A percentile compares a stretch with the other conserved stretches of the same genome.
Evolutionary conservation across 192 early-diverging fungal species (phyloP).

Genomic region (Funneliformis mosseae): DNA sequence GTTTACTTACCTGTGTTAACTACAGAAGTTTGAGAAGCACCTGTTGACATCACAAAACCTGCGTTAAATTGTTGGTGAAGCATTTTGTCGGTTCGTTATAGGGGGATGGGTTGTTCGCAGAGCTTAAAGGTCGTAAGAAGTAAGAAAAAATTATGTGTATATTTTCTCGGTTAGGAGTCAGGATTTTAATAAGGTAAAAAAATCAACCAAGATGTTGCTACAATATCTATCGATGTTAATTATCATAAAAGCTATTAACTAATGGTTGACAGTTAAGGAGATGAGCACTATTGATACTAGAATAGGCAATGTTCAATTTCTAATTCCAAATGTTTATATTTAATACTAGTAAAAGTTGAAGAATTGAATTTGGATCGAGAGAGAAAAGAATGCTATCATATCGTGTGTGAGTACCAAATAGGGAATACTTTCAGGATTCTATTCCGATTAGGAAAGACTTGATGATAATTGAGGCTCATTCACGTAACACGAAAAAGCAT

Average conservation of each 20-base stretch:
- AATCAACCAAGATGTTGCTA: not conserved
- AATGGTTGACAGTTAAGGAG: not conserved
- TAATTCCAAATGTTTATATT: not conserved
- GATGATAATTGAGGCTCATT: not conserved
- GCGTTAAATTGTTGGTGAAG: conserved; percentile 18
- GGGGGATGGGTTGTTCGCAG: not conserved
- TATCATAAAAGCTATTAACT: not conserved
- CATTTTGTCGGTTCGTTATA: conserved; percentile 4
- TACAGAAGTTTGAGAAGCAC: not conserved
- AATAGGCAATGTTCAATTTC: not conserved
- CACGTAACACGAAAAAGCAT: not conserved
- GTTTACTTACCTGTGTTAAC: conserved; percentile 4
- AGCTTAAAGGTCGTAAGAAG: not conserved
- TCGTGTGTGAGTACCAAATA: not conserved
- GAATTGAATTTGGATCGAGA: not conserved
- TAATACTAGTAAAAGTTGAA: not conserved
- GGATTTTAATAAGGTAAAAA: conserved; percentile 2
- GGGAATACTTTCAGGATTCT: not conserved
- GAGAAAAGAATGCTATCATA: not conserved
- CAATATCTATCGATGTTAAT: not conserved
- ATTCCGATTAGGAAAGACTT: not conserved
- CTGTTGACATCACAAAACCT: not conserved
- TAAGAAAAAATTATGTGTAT: conserved; percentile 17
- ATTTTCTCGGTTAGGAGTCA: not conserved
- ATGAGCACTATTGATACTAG: not conserved